Conservation (phyloP, 805 yeast species). For the Ogataea philodendri region DNA sequence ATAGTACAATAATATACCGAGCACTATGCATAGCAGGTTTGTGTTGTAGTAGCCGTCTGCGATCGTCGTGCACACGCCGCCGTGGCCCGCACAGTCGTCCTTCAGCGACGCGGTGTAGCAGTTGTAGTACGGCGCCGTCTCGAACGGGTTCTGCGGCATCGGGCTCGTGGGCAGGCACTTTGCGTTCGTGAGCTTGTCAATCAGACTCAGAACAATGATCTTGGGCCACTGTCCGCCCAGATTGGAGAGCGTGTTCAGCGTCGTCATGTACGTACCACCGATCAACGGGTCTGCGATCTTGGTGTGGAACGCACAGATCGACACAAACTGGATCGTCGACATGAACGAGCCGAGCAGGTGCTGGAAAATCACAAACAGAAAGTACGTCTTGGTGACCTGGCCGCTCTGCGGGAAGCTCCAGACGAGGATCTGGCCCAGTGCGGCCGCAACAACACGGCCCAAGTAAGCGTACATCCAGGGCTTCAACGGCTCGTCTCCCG, state of each 20-base stretch:
- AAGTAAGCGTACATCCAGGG: conserved; percentile 91
- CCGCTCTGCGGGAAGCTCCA: conserved; percentile 62
- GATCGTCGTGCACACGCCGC: conserved; percentile 53
- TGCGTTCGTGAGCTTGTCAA: conserved; percentile 73
- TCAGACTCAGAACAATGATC: conserved; percentile 70
- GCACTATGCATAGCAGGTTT: conserved; percentile 63
- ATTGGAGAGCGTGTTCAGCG: conserved; percentile 86
- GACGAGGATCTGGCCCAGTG: conserved; percentile 71
- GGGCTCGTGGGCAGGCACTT: conserved; percentile 45
- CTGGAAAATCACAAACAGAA: conserved; percentile 71
- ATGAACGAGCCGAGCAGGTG: conserved; percentile 86
- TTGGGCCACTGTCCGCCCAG: conserved; percentile 98
- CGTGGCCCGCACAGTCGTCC: conserved; percentile 46
- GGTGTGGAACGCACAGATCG: conserved; percentile 92
- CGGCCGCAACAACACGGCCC: conserved; percentile 77
- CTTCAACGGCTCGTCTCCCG: conserved; percentile 67
- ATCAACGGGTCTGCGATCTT: conserved; percentile 91
- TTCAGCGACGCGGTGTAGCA: conserved; percentile 38
- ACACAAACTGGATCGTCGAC: conserved; percentile 94
- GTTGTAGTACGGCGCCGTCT: conserved; percentile 26
- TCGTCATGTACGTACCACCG: conserved; percentile 98
- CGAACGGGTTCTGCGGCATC: conserved; percentile 24
- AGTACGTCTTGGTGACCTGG: conserved; percentile 51
- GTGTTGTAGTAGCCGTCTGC: conserved; percentile 86
- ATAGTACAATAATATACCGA: conserved; percentile 66